These are phyloP conservation scores for Dacryopinax spathularia DNA, from an alignment of 768 basidiomycete species.

Conservation along the genomic window DNA sequence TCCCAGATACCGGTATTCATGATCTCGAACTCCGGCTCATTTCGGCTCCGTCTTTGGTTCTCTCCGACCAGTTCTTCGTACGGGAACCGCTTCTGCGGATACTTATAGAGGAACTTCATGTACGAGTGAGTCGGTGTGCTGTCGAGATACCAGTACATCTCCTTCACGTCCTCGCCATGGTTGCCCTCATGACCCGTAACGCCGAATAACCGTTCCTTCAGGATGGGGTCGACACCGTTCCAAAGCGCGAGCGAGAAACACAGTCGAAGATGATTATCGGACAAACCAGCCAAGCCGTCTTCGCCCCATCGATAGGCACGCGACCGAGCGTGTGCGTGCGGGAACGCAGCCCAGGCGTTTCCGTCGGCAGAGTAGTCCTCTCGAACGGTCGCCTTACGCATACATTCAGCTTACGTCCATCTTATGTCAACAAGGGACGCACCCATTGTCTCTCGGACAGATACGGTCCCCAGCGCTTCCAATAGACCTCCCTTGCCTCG, in stretches of 20 bases:
- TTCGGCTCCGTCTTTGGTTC: constrained; percentile 63
- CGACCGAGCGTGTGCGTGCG: constrained; percentile 82
- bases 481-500: constrained; percentile 64
- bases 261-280: constrained; percentile 89
- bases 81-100: constrained; percentile 81
- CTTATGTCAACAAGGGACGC: constrained; percentile 17
- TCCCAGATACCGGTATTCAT: constrained; percentile 85
- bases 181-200: constrained; percentile 96
- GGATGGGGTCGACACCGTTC: constrained; percentile 87
- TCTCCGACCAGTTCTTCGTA: constrained; percentile 88
- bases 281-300: constrained; percentile 93
- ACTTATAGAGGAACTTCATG: constrained; percentile 99
- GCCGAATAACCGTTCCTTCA: constrained; percentile 94
- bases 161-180: constrained; percentile 98
- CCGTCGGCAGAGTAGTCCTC: constrained; percentile 97
- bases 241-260: constrained; percentile 85
- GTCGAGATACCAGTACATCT: constrained; percentile 96
- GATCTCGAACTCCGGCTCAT: constrained; percentile 86
- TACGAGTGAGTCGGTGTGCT: constrained; percentile 98
- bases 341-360: constrained; percentile 91
- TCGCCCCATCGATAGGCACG: constrained; percentile 98
- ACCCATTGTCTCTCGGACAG: constrained; percentile 97
- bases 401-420: constrained; percentile 10
- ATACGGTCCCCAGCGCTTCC: constrained; percentile 99
- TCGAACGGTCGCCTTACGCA: constrained; percentile 76